A percentile compares a stretch with the other conserved stretches of the same genome.
These are phyloP conservation scores for Teratosphaeria gauchensis DNA, from an alignment of 2,329 filamentous ascomycete genomes.

Conservation along the genomic window DNA sequence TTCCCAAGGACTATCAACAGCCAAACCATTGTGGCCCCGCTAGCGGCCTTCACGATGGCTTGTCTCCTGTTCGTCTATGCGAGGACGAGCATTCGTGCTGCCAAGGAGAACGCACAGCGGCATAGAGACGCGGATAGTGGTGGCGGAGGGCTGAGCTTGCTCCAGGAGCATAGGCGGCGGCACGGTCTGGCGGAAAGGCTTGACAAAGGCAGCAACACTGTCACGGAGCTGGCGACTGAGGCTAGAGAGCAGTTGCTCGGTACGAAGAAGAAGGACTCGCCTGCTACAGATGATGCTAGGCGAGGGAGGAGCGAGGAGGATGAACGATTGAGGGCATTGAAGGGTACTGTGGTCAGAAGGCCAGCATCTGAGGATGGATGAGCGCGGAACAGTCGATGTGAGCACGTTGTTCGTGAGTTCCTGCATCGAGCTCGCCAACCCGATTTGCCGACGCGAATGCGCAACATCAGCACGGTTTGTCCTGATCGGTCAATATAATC, in stretches of 20 bases:
- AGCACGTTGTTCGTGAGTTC: too few species aligned
- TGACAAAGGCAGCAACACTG: slow-evolving; percentile 29
- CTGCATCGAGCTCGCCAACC: too few species aligned
- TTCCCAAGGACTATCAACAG: slow-evolving; percentile 23
- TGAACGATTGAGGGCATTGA: slow-evolving; percentile 28
- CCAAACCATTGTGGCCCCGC: slow-evolving; percentile 45
- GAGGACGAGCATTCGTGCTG: slow-evolving; percentile 54
- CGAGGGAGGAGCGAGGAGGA: slow-evolving; percentile 26
- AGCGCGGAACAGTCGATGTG: neutral
- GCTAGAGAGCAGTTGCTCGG: slow-evolving; percentile 16
- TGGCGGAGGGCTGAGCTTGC: slow-evolving; percentile 40
- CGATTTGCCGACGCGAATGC: too few species aligned
- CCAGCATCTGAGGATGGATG: neutral
- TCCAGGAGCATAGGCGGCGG: slow-evolving; percentile 44
- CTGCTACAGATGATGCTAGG: slow-evolving; percentile 11
- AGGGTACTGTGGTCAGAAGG: slow-evolving; percentile 16
- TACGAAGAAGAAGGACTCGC: slow-evolving; percentile 8
- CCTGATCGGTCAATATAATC: too few species aligned
- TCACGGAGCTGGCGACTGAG: slow-evolving; percentile 23
- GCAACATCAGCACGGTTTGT: too few species aligned
- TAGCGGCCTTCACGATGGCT: slow-evolving; percentile 56
- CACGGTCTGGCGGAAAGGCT: slow-evolving; percentile 41
- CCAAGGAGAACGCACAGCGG: slow-evolving; percentile 54
- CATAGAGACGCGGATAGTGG: slow-evolving; percentile 50
- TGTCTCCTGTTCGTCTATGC: slow-evolving; percentile 52